These are phyloP conservation scores for Phlebopus sp. DNA, from an alignment of 1,284 basidiomycete genomes.

Conservation along the genomic window DNA sequence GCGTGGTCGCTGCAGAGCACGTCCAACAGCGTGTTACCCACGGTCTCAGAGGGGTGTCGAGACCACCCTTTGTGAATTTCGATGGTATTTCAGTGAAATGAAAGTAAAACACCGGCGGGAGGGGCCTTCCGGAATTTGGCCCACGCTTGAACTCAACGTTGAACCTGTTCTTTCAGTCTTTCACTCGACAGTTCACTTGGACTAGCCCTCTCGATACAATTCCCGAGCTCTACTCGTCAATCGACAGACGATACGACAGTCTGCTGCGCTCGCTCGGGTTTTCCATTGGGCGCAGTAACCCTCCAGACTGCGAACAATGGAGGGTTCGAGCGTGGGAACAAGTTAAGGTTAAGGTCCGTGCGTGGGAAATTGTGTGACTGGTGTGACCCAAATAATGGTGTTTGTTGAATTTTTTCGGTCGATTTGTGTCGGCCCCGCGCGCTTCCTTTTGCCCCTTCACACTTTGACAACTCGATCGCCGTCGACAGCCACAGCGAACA, in stretches of 20 bases:
- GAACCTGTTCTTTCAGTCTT: neutral
- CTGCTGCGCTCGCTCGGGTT: constrained; percentile 1
- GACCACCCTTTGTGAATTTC: constrained; percentile 20
- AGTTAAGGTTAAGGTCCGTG: constrained; percentile 40
- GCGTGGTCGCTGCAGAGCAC: too few species aligned
- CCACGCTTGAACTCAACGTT: neutral
- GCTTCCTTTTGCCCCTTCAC: constrained; percentile 43
- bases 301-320: constrained; percentile 21
- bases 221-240: neutral
- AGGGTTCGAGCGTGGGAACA: constrained; percentile 29
- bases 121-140: neutral
- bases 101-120: neutral
- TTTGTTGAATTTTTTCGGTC: constrained; percentile 38
- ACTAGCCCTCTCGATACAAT: neutral
- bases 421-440: constrained; percentile 44
- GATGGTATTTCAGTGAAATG: neutral
- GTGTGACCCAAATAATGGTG: constrained; percentile 41
- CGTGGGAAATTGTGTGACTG: constrained; percentile 37
- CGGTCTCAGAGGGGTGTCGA: constrained; percentile 23
- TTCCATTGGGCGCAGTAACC: constrained; percentile 4
- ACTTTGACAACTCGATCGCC: constrained; percentile 40
- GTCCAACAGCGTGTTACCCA: constrained; percentile 4
- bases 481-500: constrained; percentile 33
- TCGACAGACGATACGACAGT: neutral
- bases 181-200: neutral